Evolutionary conservation across 495 filamentous ascomycete species (phyloP).

Genomic region (Clohesyomyces aquaticus): DNA sequence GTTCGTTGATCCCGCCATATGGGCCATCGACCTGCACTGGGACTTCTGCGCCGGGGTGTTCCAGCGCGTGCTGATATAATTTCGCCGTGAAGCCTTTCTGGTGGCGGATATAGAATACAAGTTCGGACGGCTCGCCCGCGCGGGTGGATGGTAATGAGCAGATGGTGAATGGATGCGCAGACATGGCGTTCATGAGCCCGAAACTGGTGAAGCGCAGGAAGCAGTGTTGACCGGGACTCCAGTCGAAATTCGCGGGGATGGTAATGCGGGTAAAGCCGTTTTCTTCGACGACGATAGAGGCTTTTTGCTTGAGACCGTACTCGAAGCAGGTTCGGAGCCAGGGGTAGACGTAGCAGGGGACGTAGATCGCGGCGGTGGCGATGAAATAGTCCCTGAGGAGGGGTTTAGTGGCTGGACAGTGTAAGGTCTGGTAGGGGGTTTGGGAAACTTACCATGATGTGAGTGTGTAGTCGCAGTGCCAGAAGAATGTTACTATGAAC

Average conservation of each 20-base stretch:
- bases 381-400: conserved; percentile 63
- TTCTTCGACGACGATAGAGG: conserved; percentile 51
- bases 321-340: conserved; percentile 53
- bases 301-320: conserved; percentile 52
- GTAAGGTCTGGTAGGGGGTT: neutral
- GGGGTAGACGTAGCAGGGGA: conserved; percentile 49
- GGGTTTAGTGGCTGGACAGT: no score
- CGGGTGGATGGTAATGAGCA: conserved; percentile 46
- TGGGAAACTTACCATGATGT: conserved; percentile 54
- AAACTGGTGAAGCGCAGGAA: conserved; percentile 55
- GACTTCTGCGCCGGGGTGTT: conserved; percentile 41
- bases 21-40: conserved; percentile 56
- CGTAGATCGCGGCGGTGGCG: conserved; percentile 56
- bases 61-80: conserved; percentile 45
- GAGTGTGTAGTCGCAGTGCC: conserved; percentile 61
- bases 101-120: conserved; percentile 53
- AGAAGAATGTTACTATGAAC: conserved; percentile 61
- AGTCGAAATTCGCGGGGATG: conserved; percentile 53
- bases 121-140: conserved; percentile 41
- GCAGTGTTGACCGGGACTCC: conserved; percentile 56
- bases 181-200: conserved; percentile 49
- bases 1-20: conserved; percentile 53
- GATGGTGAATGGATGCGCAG: conserved; percentile 60
- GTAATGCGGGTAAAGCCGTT: conserved; percentile 39
- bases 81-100: conserved; percentile 52